phyloP scores from a whole-genome alignment of 352 stramenopile genomes.

The Pythium dissotocum region DNA sequence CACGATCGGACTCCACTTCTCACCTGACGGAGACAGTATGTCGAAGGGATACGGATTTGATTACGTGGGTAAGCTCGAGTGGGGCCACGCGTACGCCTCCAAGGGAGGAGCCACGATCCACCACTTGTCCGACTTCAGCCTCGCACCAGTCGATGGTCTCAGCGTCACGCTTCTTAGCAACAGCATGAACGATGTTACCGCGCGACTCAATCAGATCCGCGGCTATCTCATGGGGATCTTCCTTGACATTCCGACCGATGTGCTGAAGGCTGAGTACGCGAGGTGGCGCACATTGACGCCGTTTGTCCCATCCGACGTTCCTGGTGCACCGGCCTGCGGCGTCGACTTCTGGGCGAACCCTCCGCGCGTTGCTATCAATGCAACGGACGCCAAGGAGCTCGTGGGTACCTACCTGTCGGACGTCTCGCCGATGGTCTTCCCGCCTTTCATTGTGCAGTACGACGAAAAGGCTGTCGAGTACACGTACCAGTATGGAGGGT shows the following conservation, averaged over 20 bases:
- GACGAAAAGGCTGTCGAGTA: neutral
- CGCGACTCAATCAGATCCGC: conserved; percentile 39
- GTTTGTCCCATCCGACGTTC: conserved; percentile 3
- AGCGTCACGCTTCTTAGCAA: conserved; percentile 59
- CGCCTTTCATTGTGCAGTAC: conserved; percentile 30
- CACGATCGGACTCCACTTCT: conserved; percentile 32
- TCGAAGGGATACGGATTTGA: conserved; percentile 65
- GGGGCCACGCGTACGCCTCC: conserved; percentile 56
- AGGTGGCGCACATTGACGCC: conserved; percentile 33
- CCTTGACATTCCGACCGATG: conserved; percentile 49
- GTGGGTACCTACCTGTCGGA: conserved; percentile 43
- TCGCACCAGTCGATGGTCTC: conserved; percentile 39
- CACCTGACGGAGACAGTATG: conserved; percentile 46
- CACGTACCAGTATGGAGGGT: neutral
- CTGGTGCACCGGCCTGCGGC: conserved; percentile 39
- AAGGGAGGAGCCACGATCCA: conserved; percentile 53
- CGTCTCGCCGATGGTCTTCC: conserved; percentile 39
- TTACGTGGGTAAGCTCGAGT: conserved; percentile 43
- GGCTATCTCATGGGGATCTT: conserved; percentile 71
- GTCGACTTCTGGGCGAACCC: conserved; percentile 47
- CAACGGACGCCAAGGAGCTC: conserved; percentile 25
- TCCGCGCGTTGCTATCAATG: conserved; percentile 27
- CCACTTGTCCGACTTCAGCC: conserved; percentile 47
- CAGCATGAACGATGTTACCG: conserved; percentile 27
- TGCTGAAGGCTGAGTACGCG: conserved; percentile 43